Conservation (phyloP, 345 rosid genomes). For the Gossypium raimondii region DNA sequence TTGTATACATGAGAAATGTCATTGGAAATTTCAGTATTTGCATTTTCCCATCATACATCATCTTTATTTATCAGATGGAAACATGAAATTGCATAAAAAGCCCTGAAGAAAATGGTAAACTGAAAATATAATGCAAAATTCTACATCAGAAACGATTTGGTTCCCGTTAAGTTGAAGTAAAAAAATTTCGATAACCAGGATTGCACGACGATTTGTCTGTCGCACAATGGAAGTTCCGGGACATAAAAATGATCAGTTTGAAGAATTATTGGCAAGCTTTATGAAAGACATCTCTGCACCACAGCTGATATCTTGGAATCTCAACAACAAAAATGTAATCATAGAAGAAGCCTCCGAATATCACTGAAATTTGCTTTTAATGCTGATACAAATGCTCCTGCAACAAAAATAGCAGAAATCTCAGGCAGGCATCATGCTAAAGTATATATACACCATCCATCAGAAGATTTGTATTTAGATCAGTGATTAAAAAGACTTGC, state of each 20-base stretch:
- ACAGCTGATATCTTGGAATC: constrained; percentile 3
- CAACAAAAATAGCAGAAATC: constrained; percentile 17
- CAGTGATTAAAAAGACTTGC: background rate
- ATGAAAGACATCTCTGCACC: background rate
- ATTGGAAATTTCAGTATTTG: background rate
- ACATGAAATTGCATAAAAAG: background rate
- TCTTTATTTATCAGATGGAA: background rate
- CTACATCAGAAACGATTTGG: background rate
- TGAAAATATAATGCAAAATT: background rate
- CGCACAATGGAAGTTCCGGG: background rate
- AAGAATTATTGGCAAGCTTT: constrained; percentile 8
- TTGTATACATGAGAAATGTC: background rate
- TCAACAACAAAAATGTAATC: constrained; percentile 14
- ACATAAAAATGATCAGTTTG: background rate
- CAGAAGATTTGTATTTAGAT: background rate
- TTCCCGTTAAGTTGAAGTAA: constrained; percentile 9
- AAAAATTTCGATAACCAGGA: constrained; percentile 19
- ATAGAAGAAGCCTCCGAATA: constrained; percentile 70
- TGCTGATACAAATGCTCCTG: constrained; percentile 77
- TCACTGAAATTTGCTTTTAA: constrained; percentile 72
- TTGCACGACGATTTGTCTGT: background rate
- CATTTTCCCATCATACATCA: background rate
- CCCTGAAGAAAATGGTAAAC: constrained; percentile 6
- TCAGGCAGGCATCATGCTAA: background rate
- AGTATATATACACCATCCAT: background rate